Conservation (phyloP, 495 filamentous ascomycete genomes). For the Podospora bellae-mahoneyi region DNA sequence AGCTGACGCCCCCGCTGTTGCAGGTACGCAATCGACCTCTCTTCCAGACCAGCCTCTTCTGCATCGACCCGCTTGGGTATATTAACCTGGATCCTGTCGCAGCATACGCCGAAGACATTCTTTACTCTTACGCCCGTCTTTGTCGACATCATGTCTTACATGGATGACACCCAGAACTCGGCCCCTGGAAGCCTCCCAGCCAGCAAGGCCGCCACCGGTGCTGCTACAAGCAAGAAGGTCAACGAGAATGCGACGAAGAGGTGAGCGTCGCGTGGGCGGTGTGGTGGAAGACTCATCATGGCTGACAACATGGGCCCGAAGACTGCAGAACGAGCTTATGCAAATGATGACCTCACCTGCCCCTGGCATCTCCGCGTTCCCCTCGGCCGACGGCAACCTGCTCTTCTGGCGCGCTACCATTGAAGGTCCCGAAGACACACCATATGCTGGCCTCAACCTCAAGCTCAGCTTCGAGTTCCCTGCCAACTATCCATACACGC, state of each 20-base stretch:
- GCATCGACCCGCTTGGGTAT: constrained; percentile 6
- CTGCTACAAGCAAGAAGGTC: constrained; percentile 52
- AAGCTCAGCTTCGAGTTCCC: constrained; percentile 93
- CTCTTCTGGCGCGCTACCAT: constrained; percentile 92
- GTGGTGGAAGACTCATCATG: neutral
- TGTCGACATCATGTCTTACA: constrained; percentile 56
- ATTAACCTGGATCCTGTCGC: constrained; percentile 23
- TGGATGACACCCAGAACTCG: constrained; percentile 72
- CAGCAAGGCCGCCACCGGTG: constrained; percentile 51
- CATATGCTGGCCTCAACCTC: constrained; percentile 83
- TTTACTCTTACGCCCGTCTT: constrained; percentile 16
- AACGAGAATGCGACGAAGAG: constrained; percentile 73
- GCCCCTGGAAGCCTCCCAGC: constrained; percentile 55
- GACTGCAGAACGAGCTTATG: constrained; percentile 95
- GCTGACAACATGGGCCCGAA: constrained; percentile 38
- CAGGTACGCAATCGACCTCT: constrained; percentile 21
- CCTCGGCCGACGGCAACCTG: constrained; percentile 83
- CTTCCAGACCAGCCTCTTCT: constrained; percentile 1
- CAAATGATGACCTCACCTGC: constrained; percentile 92
- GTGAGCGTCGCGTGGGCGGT: constrained; percentile 41
- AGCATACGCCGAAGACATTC: constrained; percentile 19
- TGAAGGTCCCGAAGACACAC: constrained; percentile 84
- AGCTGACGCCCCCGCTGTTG: constrained; percentile 19
- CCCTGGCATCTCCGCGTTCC: constrained; percentile 93
- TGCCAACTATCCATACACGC: constrained; percentile 85